Conservation (phyloP, 2,329 filamentous ascomycete species). For the Colletotrichum siamense region DNA sequence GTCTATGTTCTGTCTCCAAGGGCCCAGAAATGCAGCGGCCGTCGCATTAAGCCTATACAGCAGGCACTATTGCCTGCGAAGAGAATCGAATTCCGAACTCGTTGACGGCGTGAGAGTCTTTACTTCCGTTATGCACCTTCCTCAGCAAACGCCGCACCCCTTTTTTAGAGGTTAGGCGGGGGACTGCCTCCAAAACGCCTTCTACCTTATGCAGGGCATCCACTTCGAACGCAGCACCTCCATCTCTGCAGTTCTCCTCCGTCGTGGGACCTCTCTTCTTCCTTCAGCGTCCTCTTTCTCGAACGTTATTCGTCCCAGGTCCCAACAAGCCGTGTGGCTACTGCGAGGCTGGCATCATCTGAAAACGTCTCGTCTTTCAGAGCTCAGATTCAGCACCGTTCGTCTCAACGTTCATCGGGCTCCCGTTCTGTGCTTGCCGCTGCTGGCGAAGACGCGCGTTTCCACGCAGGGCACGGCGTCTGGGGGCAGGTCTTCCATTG, state of each 20-base stretch:
- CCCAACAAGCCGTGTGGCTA: neutral
- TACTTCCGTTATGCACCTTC: slow-evolving; percentile 9
- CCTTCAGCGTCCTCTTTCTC: neutral
- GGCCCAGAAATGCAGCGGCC: slow-evolving; percentile 15
- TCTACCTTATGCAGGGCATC: slow-evolving; percentile 22
- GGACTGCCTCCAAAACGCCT: slow-evolving; percentile 17
- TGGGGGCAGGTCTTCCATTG: slow-evolving; percentile 44
- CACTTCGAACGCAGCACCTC: neutral
- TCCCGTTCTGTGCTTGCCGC: slow-evolving; percentile 56
- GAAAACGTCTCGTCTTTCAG: slow-evolving; percentile 26
- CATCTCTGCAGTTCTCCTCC: neutral
- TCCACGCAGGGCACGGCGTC: slow-evolving; percentile 47
- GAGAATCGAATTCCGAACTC: slow-evolving; percentile 8
- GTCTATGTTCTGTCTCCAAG: slow-evolving; percentile 16
- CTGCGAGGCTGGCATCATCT: neutral
- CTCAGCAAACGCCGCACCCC: slow-evolving; percentile 8
- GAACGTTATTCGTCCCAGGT: neutral
- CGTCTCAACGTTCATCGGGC: slow-evolving; percentile 61
- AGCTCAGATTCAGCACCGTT: slow-evolving; percentile 65
- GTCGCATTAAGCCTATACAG: slow-evolving; percentile 14
- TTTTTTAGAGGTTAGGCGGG: slow-evolving; percentile 1
- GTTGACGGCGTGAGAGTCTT: slow-evolving; percentile 13
- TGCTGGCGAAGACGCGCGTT: slow-evolving; percentile 45
- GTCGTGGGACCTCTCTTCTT: neutral
- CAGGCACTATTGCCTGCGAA: slow-evolving; percentile 7